Conservation (phyloP, 2,329 filamentous ascomycete genomes). For the Talaromyces piceae region DNA sequence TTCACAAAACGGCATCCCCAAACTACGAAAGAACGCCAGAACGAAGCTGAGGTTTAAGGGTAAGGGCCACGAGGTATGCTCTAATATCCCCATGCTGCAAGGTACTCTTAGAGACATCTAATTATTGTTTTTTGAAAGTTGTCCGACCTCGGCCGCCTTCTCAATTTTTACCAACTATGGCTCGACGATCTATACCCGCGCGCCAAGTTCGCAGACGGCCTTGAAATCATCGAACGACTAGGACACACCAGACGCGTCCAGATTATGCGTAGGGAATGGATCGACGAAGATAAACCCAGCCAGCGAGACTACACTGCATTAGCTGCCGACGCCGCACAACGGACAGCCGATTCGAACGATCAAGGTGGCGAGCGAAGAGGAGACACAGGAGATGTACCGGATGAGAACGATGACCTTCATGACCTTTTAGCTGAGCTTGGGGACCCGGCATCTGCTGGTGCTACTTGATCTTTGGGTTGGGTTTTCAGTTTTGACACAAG, state of each 20-base stretch:
- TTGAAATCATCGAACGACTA: slow-evolving; percentile 85
- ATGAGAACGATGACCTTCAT: slow-evolving; percentile 6
- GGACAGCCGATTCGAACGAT: neutral
- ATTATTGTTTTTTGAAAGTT: slow-evolving; percentile 60
- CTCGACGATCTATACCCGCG: slow-evolving; percentile 93
- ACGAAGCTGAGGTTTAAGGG: slow-evolving; percentile 73
- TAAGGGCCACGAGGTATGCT: slow-evolving; percentile 76
- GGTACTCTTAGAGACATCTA: neutral
- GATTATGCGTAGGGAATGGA: slow-evolving; percentile 70
- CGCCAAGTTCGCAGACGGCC: slow-evolving; percentile 83
- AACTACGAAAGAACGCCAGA: slow-evolving; percentile 63
- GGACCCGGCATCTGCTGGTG: neutral
- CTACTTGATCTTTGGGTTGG: neutral
- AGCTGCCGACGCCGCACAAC: neutral
- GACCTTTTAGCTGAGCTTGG: slow-evolving; percentile 6
- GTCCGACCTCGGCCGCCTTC: slow-evolving; percentile 69
- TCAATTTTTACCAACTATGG: slow-evolving; percentile 94
- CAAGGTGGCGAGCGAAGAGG: neutral
- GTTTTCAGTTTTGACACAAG: neutral
- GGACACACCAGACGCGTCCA: slow-evolving; percentile 78
- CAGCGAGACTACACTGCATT: neutral
- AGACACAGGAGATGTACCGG: neutral
- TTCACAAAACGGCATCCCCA: slow-evolving; percentile 74
- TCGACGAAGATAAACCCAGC: slow-evolving; percentile 53
- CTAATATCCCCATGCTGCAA: neutral